Evolutionary conservation across 257 asterid genomes (phyloP).

Genomic region (Ilex asprella): DNA sequence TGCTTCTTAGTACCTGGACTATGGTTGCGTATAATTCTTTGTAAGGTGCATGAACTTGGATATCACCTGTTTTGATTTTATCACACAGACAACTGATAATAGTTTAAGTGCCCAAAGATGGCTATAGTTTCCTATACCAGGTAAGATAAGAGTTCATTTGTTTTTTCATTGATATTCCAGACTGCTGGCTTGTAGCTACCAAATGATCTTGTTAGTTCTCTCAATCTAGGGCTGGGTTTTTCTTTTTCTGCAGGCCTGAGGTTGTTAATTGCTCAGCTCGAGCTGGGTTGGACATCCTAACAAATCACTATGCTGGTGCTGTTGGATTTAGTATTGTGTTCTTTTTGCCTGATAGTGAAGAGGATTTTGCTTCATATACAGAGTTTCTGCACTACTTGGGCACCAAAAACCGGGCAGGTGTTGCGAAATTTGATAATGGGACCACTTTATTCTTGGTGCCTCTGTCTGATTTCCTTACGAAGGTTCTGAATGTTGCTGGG

Average conservation of each 20-base stretch:
- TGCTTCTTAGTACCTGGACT: no score
- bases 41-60: no score
- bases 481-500: slow-evolving; percentile 72
- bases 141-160: no score
- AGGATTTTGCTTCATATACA: slow-evolving; percentile 84
- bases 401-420: slow-evolving; percentile 88
- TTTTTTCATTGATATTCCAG: no score
- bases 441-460: slow-evolving; percentile 93
- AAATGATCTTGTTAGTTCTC: background rate
- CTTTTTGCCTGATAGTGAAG: slow-evolving; percentile 91
- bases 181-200: no score
- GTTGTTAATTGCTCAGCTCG: slow-evolving; percentile 84
- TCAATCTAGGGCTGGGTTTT: slow-evolving; percentile 1
- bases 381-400: slow-evolving; percentile 84
- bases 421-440: slow-evolving; percentile 88
- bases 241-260: slow-evolving; percentile 56
- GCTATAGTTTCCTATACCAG: no score
- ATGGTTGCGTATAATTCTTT: no score
- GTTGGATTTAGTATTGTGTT: slow-evolving; percentile 72
- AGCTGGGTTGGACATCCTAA: slow-evolving; percentile 83
- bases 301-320: slow-evolving; percentile 82
- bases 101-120: no score
- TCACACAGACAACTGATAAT: no score
- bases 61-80: no score
- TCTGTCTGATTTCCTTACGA: slow-evolving; percentile 74